Evolutionary conservation across 2,329 filamentous ascomycete genomes (phyloP).

Genomic region (Alternaria rosae): DNA sequence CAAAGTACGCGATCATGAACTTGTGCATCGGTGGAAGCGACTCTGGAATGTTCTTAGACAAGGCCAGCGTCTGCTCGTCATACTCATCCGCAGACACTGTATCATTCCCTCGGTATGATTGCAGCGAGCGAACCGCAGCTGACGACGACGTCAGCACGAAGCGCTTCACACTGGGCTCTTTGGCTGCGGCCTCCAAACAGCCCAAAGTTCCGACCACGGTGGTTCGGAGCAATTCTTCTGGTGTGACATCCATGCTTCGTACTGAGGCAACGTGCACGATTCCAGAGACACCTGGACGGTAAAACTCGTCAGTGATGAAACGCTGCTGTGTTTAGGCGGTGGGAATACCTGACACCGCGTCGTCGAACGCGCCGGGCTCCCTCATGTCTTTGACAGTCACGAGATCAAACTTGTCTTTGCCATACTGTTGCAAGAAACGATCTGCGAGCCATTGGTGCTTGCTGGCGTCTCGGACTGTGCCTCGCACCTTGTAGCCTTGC

Average conservation of each 20-base stretch:
- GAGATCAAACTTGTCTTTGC: conserved; percentile 29
- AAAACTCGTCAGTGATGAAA: not conserved
- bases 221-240: conserved; percentile 23
- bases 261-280: conserved; percentile 57
- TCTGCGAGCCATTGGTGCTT: conserved; percentile 35
- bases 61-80: conserved; percentile 41
- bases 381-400: conserved; percentile 29
- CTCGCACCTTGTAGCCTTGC: conserved; percentile 42
- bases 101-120: conserved; percentile 40
- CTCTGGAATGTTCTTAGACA: conserved; percentile 35
- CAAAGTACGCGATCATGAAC: conserved; percentile 47
- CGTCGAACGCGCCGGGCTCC: conserved; percentile 30
- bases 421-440: conserved; percentile 31
- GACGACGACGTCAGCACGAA: conserved; percentile 55
- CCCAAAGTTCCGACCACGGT: conserved; percentile 49
- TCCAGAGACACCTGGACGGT: conserved; percentile 45
- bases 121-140: conserved; percentile 28
- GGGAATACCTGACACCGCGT: conserved; percentile 27
- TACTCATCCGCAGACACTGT: conserved; percentile 40
- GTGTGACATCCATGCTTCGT: conserved; percentile 53
- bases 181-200: conserved; percentile 52
- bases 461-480: conserved; percentile 33
- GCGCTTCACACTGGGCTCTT: conserved; percentile 51
- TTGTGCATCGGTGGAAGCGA: conserved; percentile 26
- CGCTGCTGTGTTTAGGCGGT: not conserved